These are phyloP conservation scores for Heterobasidion parviporum DNA, from an alignment of 1,284 basidiomycete species.

Conservation along the genomic window DNA sequence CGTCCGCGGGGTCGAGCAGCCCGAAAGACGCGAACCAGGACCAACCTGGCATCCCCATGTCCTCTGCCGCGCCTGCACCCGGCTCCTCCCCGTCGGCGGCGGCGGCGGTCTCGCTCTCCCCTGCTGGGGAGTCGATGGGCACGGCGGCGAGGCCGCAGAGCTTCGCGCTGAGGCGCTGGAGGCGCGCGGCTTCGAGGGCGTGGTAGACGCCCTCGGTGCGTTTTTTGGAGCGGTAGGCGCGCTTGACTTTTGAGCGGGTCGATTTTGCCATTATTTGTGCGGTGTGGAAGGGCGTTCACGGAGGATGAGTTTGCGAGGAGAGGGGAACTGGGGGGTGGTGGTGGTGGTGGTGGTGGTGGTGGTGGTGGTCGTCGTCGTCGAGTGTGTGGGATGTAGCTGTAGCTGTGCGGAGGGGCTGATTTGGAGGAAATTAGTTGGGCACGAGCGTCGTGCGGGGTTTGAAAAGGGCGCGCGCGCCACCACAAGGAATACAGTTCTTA, in stretches of 20 bases:
- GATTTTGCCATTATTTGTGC: constrained; percentile 78
- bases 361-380: too few species aligned
- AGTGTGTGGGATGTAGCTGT: not conserved
- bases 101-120: not conserved
- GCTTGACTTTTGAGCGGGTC: constrained; percentile 83
- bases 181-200: constrained; percentile 76
- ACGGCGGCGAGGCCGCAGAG: constrained; percentile 40
- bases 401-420: not conserved
- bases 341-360: not conserved
- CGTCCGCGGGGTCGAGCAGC: constrained; percentile 44
- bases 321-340: not conserved
- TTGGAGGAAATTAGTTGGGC: not conserved
- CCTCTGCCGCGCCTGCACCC: constrained; percentile 23
- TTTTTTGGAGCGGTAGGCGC: constrained; percentile 79
- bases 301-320: not conserved
- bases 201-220: constrained; percentile 80
- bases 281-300: not conserved
- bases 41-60: constrained; percentile 50
- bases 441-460: not conserved
- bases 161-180: constrained; percentile 70
- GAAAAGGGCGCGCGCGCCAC: not conserved
- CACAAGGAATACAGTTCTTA: too few species aligned
- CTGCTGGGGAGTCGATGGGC: not conserved
- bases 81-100: constrained; percentile 21
- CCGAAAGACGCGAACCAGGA: constrained; percentile 51